Evolutionary conservation across 805 yeast genomes (phyloP), one percentile per base, ranked within the genome.

Genomic region (Cyberlindnera xishuangbannaensis): DNA sequence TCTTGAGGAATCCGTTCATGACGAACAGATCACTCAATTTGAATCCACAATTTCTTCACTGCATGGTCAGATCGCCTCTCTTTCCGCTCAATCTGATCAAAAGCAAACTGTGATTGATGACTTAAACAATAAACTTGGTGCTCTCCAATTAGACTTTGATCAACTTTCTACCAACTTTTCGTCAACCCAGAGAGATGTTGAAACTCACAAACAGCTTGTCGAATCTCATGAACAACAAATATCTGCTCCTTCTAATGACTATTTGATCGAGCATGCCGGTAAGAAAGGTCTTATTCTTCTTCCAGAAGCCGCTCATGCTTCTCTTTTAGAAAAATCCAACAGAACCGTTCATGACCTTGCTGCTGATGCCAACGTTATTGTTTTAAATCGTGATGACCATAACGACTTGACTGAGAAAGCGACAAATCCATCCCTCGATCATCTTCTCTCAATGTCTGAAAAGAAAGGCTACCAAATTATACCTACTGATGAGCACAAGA

Each of bases 221-320:
- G n/a, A n/a, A n/a, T n/a, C n/a, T n/a, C n/a, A 42, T 36, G 41
- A 44, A 18, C 15, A 16, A 9, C 33, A 34, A 30, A n/a, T 50
- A 10, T 48, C 44, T 5, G 37, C 42, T 9, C 73, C 75, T 5
- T 47, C 60, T 10, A 42, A 49, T 12, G 61, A 51, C 5, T 51
- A 49, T 29, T 35, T 62, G 19, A 37, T 35, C 15, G 43, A 45
- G 8, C 55, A 55, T 27, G 59, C 68, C 5, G 20, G 34, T 8
- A 34, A 30, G 7, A 53, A 44, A 33, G 60, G 62, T 6, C 40
- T 52, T 14, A 47, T 47, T 14, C 41, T 54, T 31, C 37, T 60
- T 15, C 51, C 53, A 13, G 35, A 34, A 20, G 36, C 30, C 7
- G 55, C 40, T 8, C 54, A 55, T 30, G 39, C 41, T 18, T 27